A percentile compares a stretch with the other conserved stretches of the same genome.
These are phyloP conservation scores for Xylaria cubensis DNA, from an alignment of 495 filamentous ascomycete genomes.

Conservation along the genomic window DNA sequence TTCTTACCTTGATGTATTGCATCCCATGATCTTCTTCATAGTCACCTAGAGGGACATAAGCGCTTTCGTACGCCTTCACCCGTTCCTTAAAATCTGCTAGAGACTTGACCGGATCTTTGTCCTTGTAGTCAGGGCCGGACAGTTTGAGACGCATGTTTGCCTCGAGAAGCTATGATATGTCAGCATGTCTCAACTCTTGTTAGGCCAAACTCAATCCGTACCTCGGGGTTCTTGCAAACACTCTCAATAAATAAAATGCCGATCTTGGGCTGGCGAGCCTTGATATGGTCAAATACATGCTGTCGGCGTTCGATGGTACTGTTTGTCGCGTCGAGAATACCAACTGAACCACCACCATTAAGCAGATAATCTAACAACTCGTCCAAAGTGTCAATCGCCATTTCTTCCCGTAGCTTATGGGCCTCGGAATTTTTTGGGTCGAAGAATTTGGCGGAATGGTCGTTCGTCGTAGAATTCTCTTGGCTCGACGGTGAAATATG, in stretches of 20 bases:
- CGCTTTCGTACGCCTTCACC: constrained; percentile 90
- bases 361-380: constrained; percentile 90
- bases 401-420: constrained; percentile 83
- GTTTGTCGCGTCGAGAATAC: constrained; percentile 98
- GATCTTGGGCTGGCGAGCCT: constrained; percentile 80
- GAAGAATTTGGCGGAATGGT: constrained; percentile 93
- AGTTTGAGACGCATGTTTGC: constrained; percentile 98
- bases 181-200: not conserved
- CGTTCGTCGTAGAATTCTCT: constrained; percentile 60
- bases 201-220: constrained; percentile 37
- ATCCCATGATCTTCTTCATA: constrained; percentile 89
- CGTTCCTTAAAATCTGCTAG: constrained; percentile 91
- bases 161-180: constrained; percentile 68
- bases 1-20: constrained; percentile 79
- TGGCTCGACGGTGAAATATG: constrained; percentile 24
- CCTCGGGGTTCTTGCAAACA: constrained; percentile 80
- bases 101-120: constrained; percentile 83
- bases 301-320: constrained; percentile 87
- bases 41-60: constrained; percentile 88
- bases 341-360: constrained; percentile 82
- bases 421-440: constrained; percentile 87
- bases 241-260: constrained; percentile 95
- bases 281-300: constrained; percentile 81
- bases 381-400: constrained; percentile 89
- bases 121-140: constrained; percentile 95